These are phyloP conservation scores for Coleophoma cylindrospora DNA, from an alignment of 2,329 filamentous ascomycete genomes.

Conservation along the genomic window DNA sequence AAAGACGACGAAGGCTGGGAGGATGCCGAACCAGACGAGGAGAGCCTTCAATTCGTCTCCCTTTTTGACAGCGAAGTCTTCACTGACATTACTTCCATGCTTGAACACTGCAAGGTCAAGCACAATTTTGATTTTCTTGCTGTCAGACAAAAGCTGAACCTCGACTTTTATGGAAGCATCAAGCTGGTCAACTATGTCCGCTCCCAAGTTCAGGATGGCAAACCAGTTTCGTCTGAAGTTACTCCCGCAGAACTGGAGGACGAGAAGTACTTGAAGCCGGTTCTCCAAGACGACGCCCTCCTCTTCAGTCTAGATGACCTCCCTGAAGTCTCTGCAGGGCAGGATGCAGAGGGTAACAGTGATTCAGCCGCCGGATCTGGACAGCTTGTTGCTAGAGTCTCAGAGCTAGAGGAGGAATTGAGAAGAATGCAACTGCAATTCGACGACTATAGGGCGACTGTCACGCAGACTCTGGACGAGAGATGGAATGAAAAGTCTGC, in stretches of 20 bases:
- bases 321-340: slow-evolving; percentile 35
- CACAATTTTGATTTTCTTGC: slow-evolving; percentile 63
- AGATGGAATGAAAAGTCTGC: slow-evolving; percentile 31
- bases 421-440: slow-evolving; percentile 33
- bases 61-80: slow-evolving; percentile 66
- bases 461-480: slow-evolving; percentile 33
- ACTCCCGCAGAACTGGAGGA: slow-evolving; percentile 61
- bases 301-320: slow-evolving; percentile 85
- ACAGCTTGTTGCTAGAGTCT: slow-evolving; percentile 25
- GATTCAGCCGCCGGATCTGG: slow-evolving; percentile 15
- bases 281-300: slow-evolving; percentile 83
- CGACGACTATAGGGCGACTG: slow-evolving; percentile 31
- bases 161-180: slow-evolving; percentile 70
- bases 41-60: slow-evolving; percentile 59
- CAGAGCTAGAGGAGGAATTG: slow-evolving; percentile 32
- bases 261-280: slow-evolving; percentile 77
- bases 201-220: slow-evolving; percentile 38
- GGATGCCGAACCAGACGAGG: slow-evolving; percentile 56
- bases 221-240: slow-evolving; percentile 40
- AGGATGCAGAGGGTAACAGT: slow-evolving; percentile 18
- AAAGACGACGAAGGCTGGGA: slow-evolving; percentile 47
- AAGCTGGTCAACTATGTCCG: slow-evolving; percentile 69
- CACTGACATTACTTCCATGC: slow-evolving; percentile 57
- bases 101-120: slow-evolving; percentile 62
- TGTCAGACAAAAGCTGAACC: slow-evolving; percentile 47